Percentiles rank a stretch among this genome's conserved stretches.
Conservation (phyloP, 768 basidiomycete species). For the Exidia glandulosa region DNA sequence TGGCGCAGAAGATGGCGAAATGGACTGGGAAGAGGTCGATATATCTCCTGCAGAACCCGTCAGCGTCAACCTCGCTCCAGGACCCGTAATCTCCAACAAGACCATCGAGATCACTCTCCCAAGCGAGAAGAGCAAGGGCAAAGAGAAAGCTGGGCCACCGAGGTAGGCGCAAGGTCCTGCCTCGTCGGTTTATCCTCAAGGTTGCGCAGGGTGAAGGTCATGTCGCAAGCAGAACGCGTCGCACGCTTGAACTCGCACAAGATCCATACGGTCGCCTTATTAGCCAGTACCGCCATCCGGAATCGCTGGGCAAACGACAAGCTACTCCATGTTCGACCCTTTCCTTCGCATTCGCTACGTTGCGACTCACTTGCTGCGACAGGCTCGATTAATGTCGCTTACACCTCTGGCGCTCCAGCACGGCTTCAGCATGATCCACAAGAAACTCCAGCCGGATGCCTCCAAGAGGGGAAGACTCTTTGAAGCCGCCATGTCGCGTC, state of each 20-base stretch:
- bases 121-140: conserved; percentile 21
- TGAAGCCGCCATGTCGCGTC: conserved; percentile 62
- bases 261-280: conserved; percentile 72
- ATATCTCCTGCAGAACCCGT: conserved; percentile 28
- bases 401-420: conserved; percentile 73
- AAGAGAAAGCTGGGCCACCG: conserved; percentile 19
- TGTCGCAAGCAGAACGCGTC: conserved; percentile 57
- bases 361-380: conserved; percentile 6
- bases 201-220: conserved; percentile 34
- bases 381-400: conserved; percentile 85
- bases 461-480: conserved; percentile 79
- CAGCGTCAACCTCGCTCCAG: conserved; percentile 1
- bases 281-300: conserved; percentile 61
- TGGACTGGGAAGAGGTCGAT: conserved; percentile 73
- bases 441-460: conserved; percentile 68
- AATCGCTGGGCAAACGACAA: conserved; percentile 80
- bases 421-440: conserved; percentile 71
- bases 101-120: conserved; percentile 63
- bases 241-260: conserved; percentile 77
- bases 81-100: conserved; percentile 26
- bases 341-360: conserved; percentile 2
- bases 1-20: conserved; percentile 24
- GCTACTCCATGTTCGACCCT: conserved; percentile 60
- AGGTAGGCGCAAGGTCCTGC: conserved; percentile 5
- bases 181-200: conserved; percentile 11